Conservation (phyloP, 2,329 filamentous ascomycete species). For the Ceratocystis cacaofunesta region DNA sequence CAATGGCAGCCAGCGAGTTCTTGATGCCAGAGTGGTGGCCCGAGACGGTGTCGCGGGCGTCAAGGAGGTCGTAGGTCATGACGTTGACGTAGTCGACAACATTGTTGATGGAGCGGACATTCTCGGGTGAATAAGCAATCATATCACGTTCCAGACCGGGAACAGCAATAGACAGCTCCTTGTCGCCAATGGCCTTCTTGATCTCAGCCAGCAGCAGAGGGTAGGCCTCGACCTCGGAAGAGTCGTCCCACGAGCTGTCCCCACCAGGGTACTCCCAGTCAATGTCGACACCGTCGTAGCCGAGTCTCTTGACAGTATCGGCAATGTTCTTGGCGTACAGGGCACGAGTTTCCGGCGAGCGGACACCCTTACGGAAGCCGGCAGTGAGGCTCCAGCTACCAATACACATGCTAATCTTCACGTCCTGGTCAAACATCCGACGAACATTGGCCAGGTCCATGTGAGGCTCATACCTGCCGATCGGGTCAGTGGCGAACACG, state of each 20-base stretch:
- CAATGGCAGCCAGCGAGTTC: slow-evolving; percentile 38
- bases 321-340: slow-evolving; percentile 50
- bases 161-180: no score
- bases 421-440: slow-evolving; percentile 32
- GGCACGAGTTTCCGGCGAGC: slow-evolving; percentile 34
- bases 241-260: slow-evolving; percentile 43
- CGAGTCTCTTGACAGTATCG: slow-evolving; percentile 43
- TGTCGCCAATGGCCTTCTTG: no score
- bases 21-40: slow-evolving; percentile 48
- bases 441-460: slow-evolving; percentile 27
- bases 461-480: slow-evolving; percentile 36
- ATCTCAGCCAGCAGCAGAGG: no score
- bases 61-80: slow-evolving; percentile 51
- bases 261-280: slow-evolving; percentile 56
- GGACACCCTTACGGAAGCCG: slow-evolving; percentile 46
- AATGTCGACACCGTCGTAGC: slow-evolving; percentile 49
- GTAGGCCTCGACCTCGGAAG: no score
- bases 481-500: slow-evolving; percentile 31
- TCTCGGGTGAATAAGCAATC: slow-evolving; percentile 36
- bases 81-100: slow-evolving; percentile 54
- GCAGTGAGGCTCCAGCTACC: slow-evolving; percentile 58
- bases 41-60: slow-evolving; percentile 45
- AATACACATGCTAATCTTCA: slow-evolving; percentile 52
- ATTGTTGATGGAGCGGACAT: slow-evolving; percentile 41
- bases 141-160: no score